Conservation (phyloP, 1,284 basidiomycete genomes). For the Apiotrichum sp. region DNA sequence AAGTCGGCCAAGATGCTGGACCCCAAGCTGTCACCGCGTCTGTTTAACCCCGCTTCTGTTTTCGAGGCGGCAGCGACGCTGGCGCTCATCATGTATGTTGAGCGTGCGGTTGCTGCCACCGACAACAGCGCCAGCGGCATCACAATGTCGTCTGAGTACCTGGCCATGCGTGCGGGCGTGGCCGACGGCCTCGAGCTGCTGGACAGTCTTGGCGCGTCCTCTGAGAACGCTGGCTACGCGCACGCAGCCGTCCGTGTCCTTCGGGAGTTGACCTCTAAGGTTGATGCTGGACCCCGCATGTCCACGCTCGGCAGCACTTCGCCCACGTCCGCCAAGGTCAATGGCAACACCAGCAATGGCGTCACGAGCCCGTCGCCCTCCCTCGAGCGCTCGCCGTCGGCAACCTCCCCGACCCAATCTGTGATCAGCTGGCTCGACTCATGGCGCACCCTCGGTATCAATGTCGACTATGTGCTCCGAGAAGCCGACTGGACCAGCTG, state of each 20-base stretch:
- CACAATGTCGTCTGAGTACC: constrained; percentile 19
- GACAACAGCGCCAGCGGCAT: constrained; percentile 6
- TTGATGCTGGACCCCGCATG: constrained; percentile 14
- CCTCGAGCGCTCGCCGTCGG: neutral
- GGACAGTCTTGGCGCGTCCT: constrained; percentile 25
- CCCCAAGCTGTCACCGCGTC: constrained; percentile 31
- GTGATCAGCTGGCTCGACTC: constrained; percentile 29
- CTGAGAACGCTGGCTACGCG: constrained; percentile 19
- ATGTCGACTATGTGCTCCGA: constrained; percentile 32
- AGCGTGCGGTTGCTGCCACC: constrained; percentile 22
- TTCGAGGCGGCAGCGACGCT: constrained; percentile 37
- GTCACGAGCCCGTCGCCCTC: neutral
- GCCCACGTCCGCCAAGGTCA: constrained; percentile 2
- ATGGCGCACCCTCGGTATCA: constrained; percentile 22
- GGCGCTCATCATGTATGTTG: constrained; percentile 36
- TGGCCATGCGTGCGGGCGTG: constrained; percentile 30
- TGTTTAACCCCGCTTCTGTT: constrained; percentile 33
- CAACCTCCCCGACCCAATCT: neutral
- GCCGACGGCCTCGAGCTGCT: constrained; percentile 38
- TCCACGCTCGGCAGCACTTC: neutral
- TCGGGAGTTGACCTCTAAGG: constrained; percentile 21
- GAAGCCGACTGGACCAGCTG: constrained; percentile 37
- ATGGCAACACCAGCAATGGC: constrained; percentile 9
- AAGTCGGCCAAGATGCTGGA: constrained; percentile 39
- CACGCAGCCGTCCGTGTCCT: constrained; percentile 30